Conservation (phyloP, 2,329 filamentous ascomycete genomes). For the Talaromyces verruculosus region DNA sequence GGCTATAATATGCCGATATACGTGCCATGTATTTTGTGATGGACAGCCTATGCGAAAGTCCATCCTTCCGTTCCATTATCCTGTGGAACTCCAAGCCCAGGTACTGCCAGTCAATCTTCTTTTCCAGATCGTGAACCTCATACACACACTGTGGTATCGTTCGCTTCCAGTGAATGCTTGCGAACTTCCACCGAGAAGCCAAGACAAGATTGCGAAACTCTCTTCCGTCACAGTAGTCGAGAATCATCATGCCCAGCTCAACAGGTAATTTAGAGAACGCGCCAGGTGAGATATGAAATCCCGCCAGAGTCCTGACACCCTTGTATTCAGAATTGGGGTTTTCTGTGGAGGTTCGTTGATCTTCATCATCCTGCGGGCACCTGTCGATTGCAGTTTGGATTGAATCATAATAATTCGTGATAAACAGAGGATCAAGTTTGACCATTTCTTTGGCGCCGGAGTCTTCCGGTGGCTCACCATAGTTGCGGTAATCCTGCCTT, state of each 20-base stretch:
- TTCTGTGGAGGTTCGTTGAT: no score
- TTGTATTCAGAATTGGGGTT: background rate
- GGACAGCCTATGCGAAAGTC: background rate
- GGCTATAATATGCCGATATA: background rate
- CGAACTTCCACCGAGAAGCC: constrained; percentile 9
- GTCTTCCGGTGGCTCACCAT: background rate
- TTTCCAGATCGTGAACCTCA: background rate
- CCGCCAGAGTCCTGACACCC: background rate
- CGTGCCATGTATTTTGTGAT: constrained; percentile 8
- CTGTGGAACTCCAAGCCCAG: constrained; percentile 12
- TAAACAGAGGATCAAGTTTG: constrained; percentile 1
- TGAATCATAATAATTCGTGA: background rate
- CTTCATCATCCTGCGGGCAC: background rate
- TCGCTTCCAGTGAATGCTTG: background rate
- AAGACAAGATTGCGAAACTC: constrained; percentile 10
- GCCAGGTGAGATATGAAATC: constrained; percentile 9
- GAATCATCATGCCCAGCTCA: background rate
- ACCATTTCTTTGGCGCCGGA: background rate
- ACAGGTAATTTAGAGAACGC: background rate
- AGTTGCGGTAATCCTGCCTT: background rate
- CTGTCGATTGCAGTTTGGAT: background rate
- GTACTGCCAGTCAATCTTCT: constrained; percentile 14
- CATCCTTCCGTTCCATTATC: constrained; percentile 6
- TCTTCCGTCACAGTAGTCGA: background rate
- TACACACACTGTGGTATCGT: background rate